These are phyloP conservation scores for Flaveria floridana DNA, from an alignment of 140 eudicot genomes.

Conservation along the genomic window DNA sequence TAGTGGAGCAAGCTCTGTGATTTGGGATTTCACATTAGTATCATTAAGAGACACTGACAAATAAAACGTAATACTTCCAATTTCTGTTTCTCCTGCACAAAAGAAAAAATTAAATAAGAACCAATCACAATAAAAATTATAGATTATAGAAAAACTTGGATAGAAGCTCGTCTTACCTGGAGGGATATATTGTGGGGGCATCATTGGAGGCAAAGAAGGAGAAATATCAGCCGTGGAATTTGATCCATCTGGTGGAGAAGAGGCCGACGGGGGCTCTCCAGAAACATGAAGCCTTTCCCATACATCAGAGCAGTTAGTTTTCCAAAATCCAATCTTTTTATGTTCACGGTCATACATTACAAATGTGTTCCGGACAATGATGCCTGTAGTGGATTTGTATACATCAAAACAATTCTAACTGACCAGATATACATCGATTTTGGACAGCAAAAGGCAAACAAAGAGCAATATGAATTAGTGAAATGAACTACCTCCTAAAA, in stretches of 20 bases:
- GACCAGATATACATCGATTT: neutral
- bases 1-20: slow-evolving; percentile 51
- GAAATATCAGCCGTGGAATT: slow-evolving; percentile 41
- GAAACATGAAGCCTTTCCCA: slow-evolving; percentile 71
- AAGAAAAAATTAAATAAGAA: neutral
- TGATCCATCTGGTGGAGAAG: slow-evolving; percentile 41
- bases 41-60: slow-evolving; percentile 48
- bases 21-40: slow-evolving; percentile 43
- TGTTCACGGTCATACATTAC: slow-evolving; percentile 93
- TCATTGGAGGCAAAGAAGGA: slow-evolving; percentile 59
- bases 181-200: slow-evolving; percentile 40
- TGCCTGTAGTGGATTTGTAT: slow-evolving; percentile 42
- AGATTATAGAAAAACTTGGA: neutral
- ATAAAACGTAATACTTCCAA: slow-evolving; percentile 60
- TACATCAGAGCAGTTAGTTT: slow-evolving; percentile 89
- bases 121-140: neutral
- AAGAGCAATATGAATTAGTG: slow-evolving; percentile 1
- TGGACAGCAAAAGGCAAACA: neutral
- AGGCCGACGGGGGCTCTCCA: slow-evolving; percentile 23
- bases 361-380: slow-evolving; percentile 88
- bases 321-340: slow-evolving; percentile 89
- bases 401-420: slow-evolving; percentile 16
- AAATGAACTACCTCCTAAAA: slow-evolving; percentile 71
- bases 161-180: slow-evolving; percentile 50
- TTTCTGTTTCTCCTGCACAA: slow-evolving; percentile 53